Evolutionary conservation across 345 rosid genomes (phyloP), one percentile per base, ranked within the genome.

Genomic region (Cardamine resedifolia): DNA sequence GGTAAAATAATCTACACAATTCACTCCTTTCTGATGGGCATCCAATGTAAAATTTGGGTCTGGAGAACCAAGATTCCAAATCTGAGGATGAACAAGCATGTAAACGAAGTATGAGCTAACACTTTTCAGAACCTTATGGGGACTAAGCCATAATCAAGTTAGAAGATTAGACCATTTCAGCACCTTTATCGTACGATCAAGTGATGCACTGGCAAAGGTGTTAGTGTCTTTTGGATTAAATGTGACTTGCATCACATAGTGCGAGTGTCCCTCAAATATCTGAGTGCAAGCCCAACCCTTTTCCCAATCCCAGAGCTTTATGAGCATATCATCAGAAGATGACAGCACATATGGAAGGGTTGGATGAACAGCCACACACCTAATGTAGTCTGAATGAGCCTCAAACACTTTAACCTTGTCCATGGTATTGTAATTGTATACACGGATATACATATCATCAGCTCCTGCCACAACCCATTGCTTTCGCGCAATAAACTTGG

Each of bases 291-390:
- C 83, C 99, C 99, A 96, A 70, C 90, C 92, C 79, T 92, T 92
- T 77, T 96, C 99, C 99, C 99, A 96, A 74, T 96, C 98, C 99
- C 99, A 96, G 70, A 96, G 92, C 82, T 96, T 96, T 58, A 96
- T 88, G 75, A 90, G 97, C 96, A 88, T 96, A 82, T 96, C 99
- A 87, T 96, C 99, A 24, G 99, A 96, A 33, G 97, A 82, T 50
- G 99, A 92, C 78, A 96, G 71, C 81, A 96, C 90, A 72, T 85
- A 90, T 4, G 99, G 98, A 72, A 86, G 89, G 7, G 88, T 88
- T 48, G 98, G 99, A 79, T 96, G 99, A 72, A 92, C 92, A 44
- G 96, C 88, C 76, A 96, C 87, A 45, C 97, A 88, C 77, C 99
- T 86, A 67, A 96, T 92, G 86, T 83, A 96, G 78, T 96, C 99